Evolutionary conservation across 768 basidiomycete species (phyloP).

Genomic region (Mycena vitilis): DNA sequence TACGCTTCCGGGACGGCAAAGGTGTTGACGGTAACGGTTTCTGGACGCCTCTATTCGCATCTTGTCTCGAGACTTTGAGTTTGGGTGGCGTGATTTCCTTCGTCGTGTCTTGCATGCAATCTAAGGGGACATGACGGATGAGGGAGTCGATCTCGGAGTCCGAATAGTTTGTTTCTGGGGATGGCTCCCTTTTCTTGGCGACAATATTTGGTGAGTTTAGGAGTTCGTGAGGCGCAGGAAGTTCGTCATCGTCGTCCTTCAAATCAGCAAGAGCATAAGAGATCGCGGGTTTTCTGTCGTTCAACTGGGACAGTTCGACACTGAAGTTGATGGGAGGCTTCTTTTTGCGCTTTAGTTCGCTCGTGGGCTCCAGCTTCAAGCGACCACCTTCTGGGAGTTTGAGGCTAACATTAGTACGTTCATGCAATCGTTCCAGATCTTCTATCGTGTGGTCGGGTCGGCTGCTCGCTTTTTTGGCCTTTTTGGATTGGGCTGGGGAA

Average conservation of each 20-base stretch:
- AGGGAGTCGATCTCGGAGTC: conserved; percentile 58
- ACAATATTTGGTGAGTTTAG: conserved; percentile 39
- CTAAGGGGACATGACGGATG: conserved; percentile 50
- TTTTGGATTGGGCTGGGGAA: conserved; percentile 29
- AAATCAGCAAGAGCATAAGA: conserved; percentile 39
- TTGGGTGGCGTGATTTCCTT: not conserved
- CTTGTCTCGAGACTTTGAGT: not conserved
- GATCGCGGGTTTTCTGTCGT: conserved; percentile 38
- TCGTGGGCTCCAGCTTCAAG: conserved; percentile 54
- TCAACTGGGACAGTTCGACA: conserved; percentile 59
- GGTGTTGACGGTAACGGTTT: conserved; percentile 24
- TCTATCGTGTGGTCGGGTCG: conserved; percentile 47
- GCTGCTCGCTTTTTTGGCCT: conserved; percentile 38
- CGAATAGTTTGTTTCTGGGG: conserved; percentile 53
- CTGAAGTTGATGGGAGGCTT: conserved; percentile 57
- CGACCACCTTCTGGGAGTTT: conserved; percentile 53
- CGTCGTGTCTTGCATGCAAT: conserved; percentile 27
- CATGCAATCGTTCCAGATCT: conserved; percentile 57
- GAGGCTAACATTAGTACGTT: conserved; percentile 55
- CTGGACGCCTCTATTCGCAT: not conserved
- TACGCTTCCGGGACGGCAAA: conserved; percentile 26
- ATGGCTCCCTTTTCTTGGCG: conserved; percentile 29
- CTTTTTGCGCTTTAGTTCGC: conserved; percentile 44
- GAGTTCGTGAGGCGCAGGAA: conserved; percentile 55
- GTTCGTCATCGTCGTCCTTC: conserved; percentile 54